Percentiles rank a stretch among this genome's conserved stretches.
These are phyloP conservation scores for Dendrobium chrysotoxum DNA, from an alignment of 106 monocot species.

Conservation along the genomic window DNA sequence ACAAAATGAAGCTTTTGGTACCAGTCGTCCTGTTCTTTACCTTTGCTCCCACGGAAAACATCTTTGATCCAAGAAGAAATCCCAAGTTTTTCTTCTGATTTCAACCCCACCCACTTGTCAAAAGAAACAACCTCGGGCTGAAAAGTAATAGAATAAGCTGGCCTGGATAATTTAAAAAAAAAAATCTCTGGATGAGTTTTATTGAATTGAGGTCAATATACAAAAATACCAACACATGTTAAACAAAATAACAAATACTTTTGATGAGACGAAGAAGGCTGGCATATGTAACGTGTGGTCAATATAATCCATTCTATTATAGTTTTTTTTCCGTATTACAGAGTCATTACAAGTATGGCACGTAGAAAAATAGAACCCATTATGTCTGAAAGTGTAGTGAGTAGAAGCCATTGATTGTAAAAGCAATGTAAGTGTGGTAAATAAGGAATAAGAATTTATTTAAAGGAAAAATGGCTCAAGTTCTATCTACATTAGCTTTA, in stretches of 20 bases:
- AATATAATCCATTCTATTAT: not conserved
- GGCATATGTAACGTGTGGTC: not conserved
- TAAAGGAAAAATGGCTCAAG: not conserved
- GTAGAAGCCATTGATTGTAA: not conserved
- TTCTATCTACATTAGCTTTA: not conserved
- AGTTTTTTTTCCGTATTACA: not conserved
- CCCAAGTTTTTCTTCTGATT: slow-evolving; percentile 40
- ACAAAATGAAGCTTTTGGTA: slow-evolving; percentile 59
- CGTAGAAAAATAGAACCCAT: not conserved
- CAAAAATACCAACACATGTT: not conserved
- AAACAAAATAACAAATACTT: not conserved
- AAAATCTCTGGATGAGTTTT: not conserved
- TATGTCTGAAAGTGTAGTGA: not conserved
- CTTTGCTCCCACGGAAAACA: slow-evolving; percentile 54
- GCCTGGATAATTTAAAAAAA: slow-evolving; percentile 25
- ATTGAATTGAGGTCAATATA: not conserved
- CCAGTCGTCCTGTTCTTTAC: slow-evolving; percentile 42
- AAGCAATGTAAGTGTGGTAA: not conserved
- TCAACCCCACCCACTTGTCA: slow-evolving; percentile 68
- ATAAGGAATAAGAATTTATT: not conserved
- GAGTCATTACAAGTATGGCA: not conserved
- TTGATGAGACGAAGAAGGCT: not conserved
- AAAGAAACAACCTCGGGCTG: slow-evolving; percentile 71
- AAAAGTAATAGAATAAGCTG: slow-evolving; percentile 44
- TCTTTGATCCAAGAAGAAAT: slow-evolving; percentile 78